Percentiles rank a stretch among this genome's conserved stretches.
Conservation (phyloP, 192 early-diverging fungal genomes). For the Backusella australiensis region DNA sequence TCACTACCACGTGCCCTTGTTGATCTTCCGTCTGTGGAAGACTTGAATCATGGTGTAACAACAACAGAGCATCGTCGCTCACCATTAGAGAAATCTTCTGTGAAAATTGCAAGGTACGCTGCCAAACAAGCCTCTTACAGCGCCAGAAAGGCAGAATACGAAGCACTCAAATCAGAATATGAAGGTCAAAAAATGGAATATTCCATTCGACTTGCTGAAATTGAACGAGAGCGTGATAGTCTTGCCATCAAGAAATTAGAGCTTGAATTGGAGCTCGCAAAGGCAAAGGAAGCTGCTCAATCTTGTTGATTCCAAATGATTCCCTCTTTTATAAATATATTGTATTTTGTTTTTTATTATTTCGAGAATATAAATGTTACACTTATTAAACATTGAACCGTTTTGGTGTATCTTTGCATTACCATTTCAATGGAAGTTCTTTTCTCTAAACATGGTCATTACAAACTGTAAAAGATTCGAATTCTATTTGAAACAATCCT, state of each 20-base stretch:
- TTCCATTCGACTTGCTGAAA: conserved; percentile 1
- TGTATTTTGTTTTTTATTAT: neutral
- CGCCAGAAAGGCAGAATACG: neutral
- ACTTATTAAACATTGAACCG: no score
- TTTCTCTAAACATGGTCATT: no score
- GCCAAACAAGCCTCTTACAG: neutral
- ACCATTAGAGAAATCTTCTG: neutral
- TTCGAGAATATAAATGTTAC: no score
- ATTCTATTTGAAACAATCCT: no score
- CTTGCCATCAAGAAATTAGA: conserved; percentile 1
- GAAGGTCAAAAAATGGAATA: conserved; percentile 7
- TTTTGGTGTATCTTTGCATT: no score
- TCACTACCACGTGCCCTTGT: neutral
- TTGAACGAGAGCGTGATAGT: conserved; percentile 4
- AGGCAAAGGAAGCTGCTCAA: neutral
- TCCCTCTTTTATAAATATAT: neutral
- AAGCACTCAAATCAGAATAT: neutral
- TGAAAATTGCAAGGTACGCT: neutral
- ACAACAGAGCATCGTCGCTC: neutral
- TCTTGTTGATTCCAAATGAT: neutral
- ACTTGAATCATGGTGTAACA: neutral
- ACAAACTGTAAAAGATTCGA: neutral
- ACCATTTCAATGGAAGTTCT: no score
- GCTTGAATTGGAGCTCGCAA: neutral
- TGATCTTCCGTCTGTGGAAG: neutral